Base-by-base conservation (phyloP, 2,329 filamentous ascomycete genomes). In the Colletotrichum sp. region DNA sequence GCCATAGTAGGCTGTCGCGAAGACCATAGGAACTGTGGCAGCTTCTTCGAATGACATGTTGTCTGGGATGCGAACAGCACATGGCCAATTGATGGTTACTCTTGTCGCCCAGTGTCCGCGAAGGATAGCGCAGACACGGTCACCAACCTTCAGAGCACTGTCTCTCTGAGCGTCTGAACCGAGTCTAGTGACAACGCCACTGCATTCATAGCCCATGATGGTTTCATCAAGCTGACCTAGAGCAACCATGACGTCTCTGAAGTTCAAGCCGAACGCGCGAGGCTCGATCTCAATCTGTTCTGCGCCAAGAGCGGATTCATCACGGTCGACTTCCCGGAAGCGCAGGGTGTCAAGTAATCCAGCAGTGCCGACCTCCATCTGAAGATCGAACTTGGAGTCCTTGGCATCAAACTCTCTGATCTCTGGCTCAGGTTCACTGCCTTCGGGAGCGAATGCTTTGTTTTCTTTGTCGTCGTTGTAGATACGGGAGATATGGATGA, bases 11-110 rank as follows among this genome's bases (percentile, higher is more conserved):
- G 83, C 85, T 0, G 86, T 87, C 11, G 77, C 71, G 52, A 79
- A 86, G 2, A 83, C 81, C 7, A 82, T 77, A 0, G 85, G 84
- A 57, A 87, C 78, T 0, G 84, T 81, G 6, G 84, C 84, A 1
- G 82, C 86, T 5, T 82, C 80, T 32, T 82, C 82, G 22, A 86
- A 86, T 5, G 71, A 77, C 77, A 87, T 78, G 28, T 70, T 55
- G 4, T 82, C 81, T 1, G 85, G 84, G 11, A 89, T 85, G 13
- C 81, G 80, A 57, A 79, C 80, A 3, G 63, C 68, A 19, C 59
- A 67, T 15, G 61, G 57, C 73, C 66, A 68, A 15, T 70, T 67
- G 64, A 70, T 63, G 1, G 13, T 27, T 4, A 77, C 74, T n/a
- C 59, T 69, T 13, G 44, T 71, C 4, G 69, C 30, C 68, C 70